phyloP scores from a whole-genome alignment of 768 basidiomycete species.

The Tricholoma bakamatsutake region DNA sequence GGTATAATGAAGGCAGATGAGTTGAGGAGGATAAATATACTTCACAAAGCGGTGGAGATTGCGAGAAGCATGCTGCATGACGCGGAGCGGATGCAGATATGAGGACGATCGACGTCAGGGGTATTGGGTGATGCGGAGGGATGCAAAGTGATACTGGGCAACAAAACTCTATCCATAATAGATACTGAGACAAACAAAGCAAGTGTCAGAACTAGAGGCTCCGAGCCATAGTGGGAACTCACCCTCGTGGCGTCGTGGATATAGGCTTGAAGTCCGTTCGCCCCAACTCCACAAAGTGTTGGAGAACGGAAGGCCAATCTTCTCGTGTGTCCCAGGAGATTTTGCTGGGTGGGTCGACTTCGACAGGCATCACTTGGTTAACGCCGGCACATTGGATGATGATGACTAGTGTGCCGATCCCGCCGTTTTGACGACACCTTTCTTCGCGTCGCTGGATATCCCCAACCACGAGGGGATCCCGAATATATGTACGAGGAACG shows the following conservation, averaged over 20 bases:
- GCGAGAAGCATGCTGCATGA: neutral
- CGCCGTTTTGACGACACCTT: constrained; percentile 68
- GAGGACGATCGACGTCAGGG: constrained; percentile 16
- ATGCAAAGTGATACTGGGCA: constrained; percentile 1
- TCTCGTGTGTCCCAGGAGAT: constrained; percentile 72
- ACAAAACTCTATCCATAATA: constrained; percentile 34
- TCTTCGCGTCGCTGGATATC: constrained; percentile 80
- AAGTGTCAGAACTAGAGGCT: constrained; percentile 6
- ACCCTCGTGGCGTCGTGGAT: constrained; percentile 72
- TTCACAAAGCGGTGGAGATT: neutral
- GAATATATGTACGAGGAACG: constrained; percentile 66
- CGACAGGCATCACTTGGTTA: constrained; percentile 82
- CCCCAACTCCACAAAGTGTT: constrained; percentile 66
- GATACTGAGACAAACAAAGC: constrained; percentile 25
- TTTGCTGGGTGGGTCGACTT: constrained; percentile 72
- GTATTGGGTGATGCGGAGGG: neutral
- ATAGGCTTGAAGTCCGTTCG: constrained; percentile 80
- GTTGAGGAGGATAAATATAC: constrained; percentile 14
- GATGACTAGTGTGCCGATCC: constrained; percentile 70
- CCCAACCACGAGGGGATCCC: constrained; percentile 67
- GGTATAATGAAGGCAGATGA: constrained; percentile 4
- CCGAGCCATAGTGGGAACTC: constrained; percentile 22
- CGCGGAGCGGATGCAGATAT: constrained; percentile 1
- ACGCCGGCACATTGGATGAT: constrained; percentile 72
- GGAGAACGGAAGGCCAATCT: constrained; percentile 66